Conservation (phyloP, 768 basidiomycete genomes). For the Rossbeevera mucosa region DNA sequence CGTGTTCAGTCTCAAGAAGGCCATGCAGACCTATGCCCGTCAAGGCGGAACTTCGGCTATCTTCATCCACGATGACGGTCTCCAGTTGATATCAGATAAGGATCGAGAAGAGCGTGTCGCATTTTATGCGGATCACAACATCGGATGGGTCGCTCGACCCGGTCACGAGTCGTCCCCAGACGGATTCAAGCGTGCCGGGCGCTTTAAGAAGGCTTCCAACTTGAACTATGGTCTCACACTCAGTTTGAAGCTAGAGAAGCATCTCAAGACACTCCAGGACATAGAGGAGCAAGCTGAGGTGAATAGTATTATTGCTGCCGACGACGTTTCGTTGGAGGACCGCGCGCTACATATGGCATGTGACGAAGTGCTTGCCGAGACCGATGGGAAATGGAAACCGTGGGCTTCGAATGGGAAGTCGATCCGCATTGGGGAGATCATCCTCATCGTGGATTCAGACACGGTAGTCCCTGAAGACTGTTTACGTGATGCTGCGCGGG, state of each 20-base stretch:
- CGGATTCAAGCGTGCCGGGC: slow-evolving; percentile 49
- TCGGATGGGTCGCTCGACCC: slow-evolving; percentile 60
- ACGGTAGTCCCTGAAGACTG: slow-evolving; percentile 90
- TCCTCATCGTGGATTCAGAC: slow-evolving; percentile 84
- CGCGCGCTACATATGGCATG: slow-evolving; percentile 67
- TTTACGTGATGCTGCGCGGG: slow-evolving; percentile 84
- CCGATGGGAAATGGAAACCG: slow-evolving; percentile 56
- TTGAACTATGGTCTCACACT: slow-evolving; percentile 72
- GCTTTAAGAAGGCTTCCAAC: slow-evolving; percentile 94
- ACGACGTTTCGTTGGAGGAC: slow-evolving; percentile 57
- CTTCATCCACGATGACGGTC: slow-evolving; percentile 59
- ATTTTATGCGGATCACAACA: slow-evolving; percentile 54
- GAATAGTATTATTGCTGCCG: slow-evolving; percentile 24
- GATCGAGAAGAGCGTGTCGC: slow-evolving; percentile 46
- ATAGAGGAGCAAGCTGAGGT: slow-evolving; percentile 40
- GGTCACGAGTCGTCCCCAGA: slow-evolving; percentile 29
- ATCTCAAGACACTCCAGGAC: slow-evolving; percentile 37
- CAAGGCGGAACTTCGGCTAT: slow-evolving; percentile 58
- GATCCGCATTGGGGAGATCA: slow-evolving; percentile 72
- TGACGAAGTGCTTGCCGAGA: slow-evolving; percentile 64
- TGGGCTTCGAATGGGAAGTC: slow-evolving; percentile 75
- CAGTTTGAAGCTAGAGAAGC: slow-evolving; percentile 32
- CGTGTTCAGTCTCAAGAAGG: slow-evolving; percentile 59
- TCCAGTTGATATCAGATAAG: slow-evolving; percentile 43
- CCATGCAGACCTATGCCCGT: slow-evolving; percentile 61